Conservation (phyloP, 192 early-diverging fungal genomes). For the Phycomyces blakesleeanus region DNA sequence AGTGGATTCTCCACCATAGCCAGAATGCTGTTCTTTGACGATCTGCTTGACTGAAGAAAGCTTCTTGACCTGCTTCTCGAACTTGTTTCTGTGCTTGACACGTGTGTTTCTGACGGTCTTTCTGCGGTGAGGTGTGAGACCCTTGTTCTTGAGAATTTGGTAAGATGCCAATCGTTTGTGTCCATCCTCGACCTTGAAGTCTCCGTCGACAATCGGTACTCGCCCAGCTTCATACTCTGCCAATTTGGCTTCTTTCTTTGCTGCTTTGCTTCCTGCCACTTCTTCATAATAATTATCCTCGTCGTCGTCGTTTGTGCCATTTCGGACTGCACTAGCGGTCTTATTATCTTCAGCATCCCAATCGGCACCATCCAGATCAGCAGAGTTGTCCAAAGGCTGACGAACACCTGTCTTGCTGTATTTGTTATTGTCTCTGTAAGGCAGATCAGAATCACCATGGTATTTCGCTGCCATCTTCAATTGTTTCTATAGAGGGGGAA, state of each 20-base stretch:
- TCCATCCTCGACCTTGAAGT: slow-evolving; percentile 43
- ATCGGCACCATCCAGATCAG: slow-evolving; percentile 55
- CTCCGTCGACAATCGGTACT: slow-evolving; percentile 32
- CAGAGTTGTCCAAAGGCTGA: slow-evolving; percentile 39
- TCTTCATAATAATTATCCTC: slow-evolving; percentile 53
- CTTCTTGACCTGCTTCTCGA: slow-evolving; percentile 88
- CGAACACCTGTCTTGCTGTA: slow-evolving; percentile 41
- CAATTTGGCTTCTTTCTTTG: slow-evolving; percentile 48
- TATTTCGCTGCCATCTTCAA: slow-evolving; percentile 39
- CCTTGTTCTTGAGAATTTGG: slow-evolving; percentile 94
- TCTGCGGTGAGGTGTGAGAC: slow-evolving; percentile 85
- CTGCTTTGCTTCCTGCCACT: slow-evolving; percentile 42
- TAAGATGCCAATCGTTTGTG: slow-evolving; percentile 79
- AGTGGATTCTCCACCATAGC: slow-evolving; percentile 89
- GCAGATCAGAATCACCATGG: slow-evolving; percentile 79
- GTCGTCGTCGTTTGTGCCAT: slow-evolving; percentile 44
- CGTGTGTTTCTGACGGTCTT: slow-evolving; percentile 93
- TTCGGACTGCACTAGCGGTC: slow-evolving; percentile 37
- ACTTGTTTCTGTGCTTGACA: slow-evolving; percentile 88
- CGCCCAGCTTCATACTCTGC: slow-evolving; percentile 40
- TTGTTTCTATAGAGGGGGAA: slow-evolving; percentile 20
- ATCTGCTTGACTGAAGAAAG: slow-evolving; percentile 74
- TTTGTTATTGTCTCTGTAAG: slow-evolving; percentile 62
- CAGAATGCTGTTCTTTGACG: slow-evolving; percentile 63
- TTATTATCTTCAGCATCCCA: slow-evolving; percentile 57